These are phyloP conservation scores for Ilyonectria destructans DNA, from an alignment of 2,329 filamentous ascomycete species.

Conservation along the genomic window DNA sequence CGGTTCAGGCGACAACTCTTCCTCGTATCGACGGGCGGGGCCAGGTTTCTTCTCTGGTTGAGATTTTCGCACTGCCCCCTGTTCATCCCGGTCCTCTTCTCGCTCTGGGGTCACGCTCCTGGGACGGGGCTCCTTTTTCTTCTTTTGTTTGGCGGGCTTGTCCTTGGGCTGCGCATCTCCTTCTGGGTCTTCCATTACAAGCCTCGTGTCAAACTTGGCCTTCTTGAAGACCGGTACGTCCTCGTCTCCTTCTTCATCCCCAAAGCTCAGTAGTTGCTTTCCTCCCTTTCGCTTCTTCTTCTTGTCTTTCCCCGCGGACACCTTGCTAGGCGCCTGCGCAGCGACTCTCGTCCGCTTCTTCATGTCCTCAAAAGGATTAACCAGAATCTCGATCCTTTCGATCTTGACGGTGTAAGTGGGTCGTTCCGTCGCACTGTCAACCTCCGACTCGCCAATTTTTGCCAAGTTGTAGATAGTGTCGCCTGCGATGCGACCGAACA, in stretches of 20 bases:
- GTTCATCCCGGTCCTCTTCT: conserved; percentile 35
- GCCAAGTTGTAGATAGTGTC: conserved; percentile 97
- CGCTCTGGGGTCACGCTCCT: conserved; percentile 37
- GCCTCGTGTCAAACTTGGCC: conserved; percentile 83
- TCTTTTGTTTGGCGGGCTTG: conserved; percentile 46
- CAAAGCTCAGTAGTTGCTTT: conserved; percentile 86
- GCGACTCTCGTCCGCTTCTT: conserved; percentile 76
- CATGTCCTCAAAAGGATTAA: conserved; percentile 90
- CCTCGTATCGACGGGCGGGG: conserved; percentile 31
- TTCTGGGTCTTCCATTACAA: conserved; percentile 73
- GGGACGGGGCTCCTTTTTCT: conserved; percentile 46
- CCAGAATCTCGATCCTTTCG: conserved; percentile 79
- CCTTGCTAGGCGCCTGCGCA: conserved; percentile 60
- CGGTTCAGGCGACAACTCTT: conserved; percentile 46
- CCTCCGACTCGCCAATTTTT: conserved; percentile 91
- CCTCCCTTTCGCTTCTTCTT: conserved; percentile 82
- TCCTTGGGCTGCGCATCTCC: conserved; percentile 50
- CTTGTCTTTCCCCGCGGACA: conserved; percentile 65
- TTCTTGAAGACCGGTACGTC: conserved; percentile 79
- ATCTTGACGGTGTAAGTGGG: conserved; percentile 91
- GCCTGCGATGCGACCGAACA: conserved; percentile 93
- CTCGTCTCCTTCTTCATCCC: conserved; percentile 75
- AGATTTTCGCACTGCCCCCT: conserved; percentile 19
- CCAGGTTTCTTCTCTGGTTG: conserved; percentile 35
- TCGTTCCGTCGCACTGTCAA: conserved; percentile 84